Conservation (phyloP, 1,284 basidiomycete species). For the Fistulinella cinereoalba region DNA sequence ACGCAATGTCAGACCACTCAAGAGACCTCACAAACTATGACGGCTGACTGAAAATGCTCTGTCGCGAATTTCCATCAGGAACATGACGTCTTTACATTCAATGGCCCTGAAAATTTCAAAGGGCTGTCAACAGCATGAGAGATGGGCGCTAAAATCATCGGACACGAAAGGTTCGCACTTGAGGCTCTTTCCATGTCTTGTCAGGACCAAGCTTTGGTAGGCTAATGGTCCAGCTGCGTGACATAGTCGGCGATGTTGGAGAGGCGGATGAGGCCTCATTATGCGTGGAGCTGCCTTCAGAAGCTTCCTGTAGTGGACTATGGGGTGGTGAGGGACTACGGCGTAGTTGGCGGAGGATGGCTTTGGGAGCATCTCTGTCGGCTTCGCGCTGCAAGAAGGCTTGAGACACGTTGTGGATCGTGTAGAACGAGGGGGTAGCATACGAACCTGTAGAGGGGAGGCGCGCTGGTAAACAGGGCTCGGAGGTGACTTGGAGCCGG, state of each 20-base stretch:
- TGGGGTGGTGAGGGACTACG: slow-evolving; percentile 40
- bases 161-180: slow-evolving; percentile 40
- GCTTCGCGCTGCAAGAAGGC: slow-evolving; percentile 71
- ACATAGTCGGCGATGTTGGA: slow-evolving; percentile 32
- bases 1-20: slow-evolving; percentile 5
- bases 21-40: neutral
- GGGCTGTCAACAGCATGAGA: slow-evolving; percentile 43
- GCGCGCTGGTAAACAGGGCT: slow-evolving; percentile 64
- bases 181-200: slow-evolving; percentile 55
- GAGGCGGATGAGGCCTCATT: slow-evolving; percentile 31
- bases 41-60: slow-evolving; percentile 64
- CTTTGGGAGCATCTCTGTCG: slow-evolving; percentile 48
- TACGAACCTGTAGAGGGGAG: slow-evolving; percentile 61
- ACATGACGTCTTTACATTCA: slow-evolving; percentile 69
- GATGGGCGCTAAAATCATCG: neutral
- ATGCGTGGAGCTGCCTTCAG: slow-evolving; percentile 10
- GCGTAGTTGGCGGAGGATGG: slow-evolving; percentile 47
- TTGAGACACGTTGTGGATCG: slow-evolving; percentile 34
- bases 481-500: slow-evolving; percentile 40
- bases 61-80: slow-evolving; percentile 77
- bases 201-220: slow-evolving; percentile 16
- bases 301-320: slow-evolving; percentile 21
- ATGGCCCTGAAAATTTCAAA: slow-evolving; percentile 74
- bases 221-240: slow-evolving; percentile 22
- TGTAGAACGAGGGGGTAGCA: slow-evolving; percentile 4